phyloP scores from a whole-genome alignment of 495 filamentous ascomycete species.

The Talaromyces wortmannii region DNA sequence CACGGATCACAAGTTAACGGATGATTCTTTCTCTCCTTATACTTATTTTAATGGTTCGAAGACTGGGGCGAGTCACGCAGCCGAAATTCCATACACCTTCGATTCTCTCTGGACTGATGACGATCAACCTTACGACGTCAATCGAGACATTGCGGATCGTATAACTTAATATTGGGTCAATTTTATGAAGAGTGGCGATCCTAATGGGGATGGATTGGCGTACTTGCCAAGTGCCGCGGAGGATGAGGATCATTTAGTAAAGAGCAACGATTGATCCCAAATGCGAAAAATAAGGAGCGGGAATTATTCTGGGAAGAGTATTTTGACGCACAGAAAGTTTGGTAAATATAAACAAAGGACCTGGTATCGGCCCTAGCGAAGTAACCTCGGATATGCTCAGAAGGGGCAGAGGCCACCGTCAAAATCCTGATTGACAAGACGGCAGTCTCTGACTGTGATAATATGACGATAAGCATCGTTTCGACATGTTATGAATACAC shows the following conservation, averaged over 20 bases:
- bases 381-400: neutral
- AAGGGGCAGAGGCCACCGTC: neutral
- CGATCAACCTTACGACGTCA: neutral
- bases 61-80: neutral
- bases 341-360: neutral
- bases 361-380: neutral
- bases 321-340: neutral
- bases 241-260: neutral
- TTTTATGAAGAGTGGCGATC: slow-evolving; percentile 15
- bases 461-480: neutral
- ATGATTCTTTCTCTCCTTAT: neutral
- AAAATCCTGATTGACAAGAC: neutral
- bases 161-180: slow-evolving; percentile 10
- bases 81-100: neutral
- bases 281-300: neutral
- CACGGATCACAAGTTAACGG: neutral
- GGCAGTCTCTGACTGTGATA: neutral
- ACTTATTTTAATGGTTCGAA: neutral
- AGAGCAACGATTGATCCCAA: neutral
- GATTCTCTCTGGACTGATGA: neutral
- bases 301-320: neutral
- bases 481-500: neutral
- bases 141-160: neutral
- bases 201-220: slow-evolving; percentile 12
- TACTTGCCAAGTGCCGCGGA: neutral